Evolutionary conservation across 2,329 filamentous ascomycete species (phyloP).

Genomic region (Penicillium capsulatum): DNA sequence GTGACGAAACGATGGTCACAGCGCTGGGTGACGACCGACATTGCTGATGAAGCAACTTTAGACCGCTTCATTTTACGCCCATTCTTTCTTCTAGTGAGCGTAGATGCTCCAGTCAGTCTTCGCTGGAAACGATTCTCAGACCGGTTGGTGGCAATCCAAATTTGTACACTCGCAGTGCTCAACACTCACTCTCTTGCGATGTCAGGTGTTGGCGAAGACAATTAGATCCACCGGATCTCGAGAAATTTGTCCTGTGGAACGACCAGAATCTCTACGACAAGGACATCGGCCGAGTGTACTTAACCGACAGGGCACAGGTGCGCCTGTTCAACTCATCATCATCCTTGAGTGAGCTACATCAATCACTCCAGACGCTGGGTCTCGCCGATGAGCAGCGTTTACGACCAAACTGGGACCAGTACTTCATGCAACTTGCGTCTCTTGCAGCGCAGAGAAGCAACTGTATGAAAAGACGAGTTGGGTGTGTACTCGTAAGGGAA

Average conservation of each 20-base stretch:
- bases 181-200: slow-evolving; percentile 7
- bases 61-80: slow-evolving; percentile 74
- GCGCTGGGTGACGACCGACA: slow-evolving; percentile 80
- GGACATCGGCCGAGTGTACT: slow-evolving; percentile 62
- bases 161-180: not conserved
- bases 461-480: slow-evolving; percentile 96
- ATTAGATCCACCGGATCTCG: slow-evolving; percentile 51
- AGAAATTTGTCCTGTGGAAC: slow-evolving; percentile 58
- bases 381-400: slow-evolving; percentile 74
- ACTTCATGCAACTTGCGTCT: slow-evolving; percentile 96
- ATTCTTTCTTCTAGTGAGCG: slow-evolving; percentile 87
- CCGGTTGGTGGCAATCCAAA: slow-evolving; percentile 35
- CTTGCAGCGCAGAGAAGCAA: slow-evolving; percentile 87
- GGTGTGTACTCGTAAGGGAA: slow-evolving; percentile 84
- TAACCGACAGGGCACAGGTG: slow-evolving; percentile 77
- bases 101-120: slow-evolving; percentile 81
- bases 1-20: slow-evolving; percentile 80
- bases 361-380: slow-evolving; percentile 68
- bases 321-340: slow-evolving; percentile 80
- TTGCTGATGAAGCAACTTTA: slow-evolving; percentile 67
- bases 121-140: slow-evolving; percentile 75
- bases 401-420: slow-evolving; percentile 89
- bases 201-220: slow-evolving; percentile 48
- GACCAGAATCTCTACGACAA: slow-evolving; percentile 72
- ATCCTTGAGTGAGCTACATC: slow-evolving; percentile 66